Evolutionary conservation across 768 basidiomycete genomes (phyloP).

Genomic region (Coprinopsis sp.): DNA sequence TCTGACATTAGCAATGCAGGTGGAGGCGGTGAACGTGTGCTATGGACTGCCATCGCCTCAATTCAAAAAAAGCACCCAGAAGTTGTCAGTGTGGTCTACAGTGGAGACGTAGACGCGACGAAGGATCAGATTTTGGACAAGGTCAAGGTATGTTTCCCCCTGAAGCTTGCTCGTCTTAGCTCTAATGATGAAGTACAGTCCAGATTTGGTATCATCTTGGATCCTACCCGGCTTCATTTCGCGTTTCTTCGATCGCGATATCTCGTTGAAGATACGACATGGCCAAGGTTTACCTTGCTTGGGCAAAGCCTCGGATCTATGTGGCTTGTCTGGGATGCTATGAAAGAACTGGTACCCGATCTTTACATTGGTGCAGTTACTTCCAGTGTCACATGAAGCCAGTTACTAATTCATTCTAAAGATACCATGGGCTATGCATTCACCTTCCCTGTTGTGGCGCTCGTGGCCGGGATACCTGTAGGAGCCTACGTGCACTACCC

Average conservation of each 20-base stretch:
- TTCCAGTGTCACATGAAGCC: neutral
- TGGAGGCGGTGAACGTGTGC: slow-evolving; percentile 92
- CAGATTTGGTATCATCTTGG: slow-evolving; percentile 74
- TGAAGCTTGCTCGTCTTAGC: neutral
- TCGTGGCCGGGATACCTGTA: slow-evolving; percentile 62
- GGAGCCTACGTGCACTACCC: slow-evolving; percentile 97
- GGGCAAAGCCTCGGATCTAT: slow-evolving; percentile 91
- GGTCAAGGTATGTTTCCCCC: slow-evolving; percentile 58
- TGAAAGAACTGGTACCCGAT: slow-evolving; percentile 77
- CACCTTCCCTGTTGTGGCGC: slow-evolving; percentile 73
- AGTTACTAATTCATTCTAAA: slow-evolving; percentile 25
- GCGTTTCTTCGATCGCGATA: slow-evolving; percentile 69
- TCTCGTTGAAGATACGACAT: slow-evolving; percentile 75
- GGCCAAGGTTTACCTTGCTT: slow-evolving; percentile 87
- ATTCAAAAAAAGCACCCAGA: slow-evolving; percentile 66
- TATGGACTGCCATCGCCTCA: slow-evolving; percentile 85
- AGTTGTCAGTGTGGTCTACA: slow-evolving; percentile 78
- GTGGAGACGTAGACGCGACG: slow-evolving; percentile 75
- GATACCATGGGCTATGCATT: slow-evolving; percentile 99
- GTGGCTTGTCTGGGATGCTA: slow-evolving; percentile 77
- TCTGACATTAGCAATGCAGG: slow-evolving; percentile 76
- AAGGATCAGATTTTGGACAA: slow-evolving; percentile 79
- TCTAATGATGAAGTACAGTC: slow-evolving; percentile 37
- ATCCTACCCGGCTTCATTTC: slow-evolving; percentile 66
- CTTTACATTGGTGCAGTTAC: slow-evolving; percentile 70